Evolutionary conservation across 768 basidiomycete genomes (phyloP).

Genomic region (Mrakia gelida): DNA sequence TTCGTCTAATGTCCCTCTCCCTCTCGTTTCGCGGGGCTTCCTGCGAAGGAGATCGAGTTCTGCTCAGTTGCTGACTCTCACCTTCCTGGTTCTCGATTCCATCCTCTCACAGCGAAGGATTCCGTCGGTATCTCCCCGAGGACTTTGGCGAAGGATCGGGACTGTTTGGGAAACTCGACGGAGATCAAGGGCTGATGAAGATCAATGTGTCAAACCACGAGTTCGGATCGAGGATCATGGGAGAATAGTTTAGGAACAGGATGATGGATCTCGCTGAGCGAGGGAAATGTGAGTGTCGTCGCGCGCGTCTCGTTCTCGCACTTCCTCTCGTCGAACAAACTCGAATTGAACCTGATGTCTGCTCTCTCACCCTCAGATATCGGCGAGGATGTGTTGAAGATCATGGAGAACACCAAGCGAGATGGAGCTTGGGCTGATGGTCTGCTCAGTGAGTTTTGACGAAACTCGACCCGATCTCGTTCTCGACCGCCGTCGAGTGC

Average conservation of each 20-base stretch:
- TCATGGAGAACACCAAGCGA: neutral
- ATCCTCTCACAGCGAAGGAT: slow-evolving; percentile 4
- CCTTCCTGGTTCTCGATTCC: no score
- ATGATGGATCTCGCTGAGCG: slow-evolving; percentile 6
- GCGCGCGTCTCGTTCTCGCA: no score
- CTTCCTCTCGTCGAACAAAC: neutral
- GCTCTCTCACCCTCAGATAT: neutral
- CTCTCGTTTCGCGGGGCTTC: no score
- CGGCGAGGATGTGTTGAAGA: neutral
- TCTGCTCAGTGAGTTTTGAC: neutral
- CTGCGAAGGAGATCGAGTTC: no score
- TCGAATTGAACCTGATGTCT: no score
- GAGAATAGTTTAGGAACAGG: neutral
- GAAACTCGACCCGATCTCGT: no score
- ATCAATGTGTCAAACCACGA: slow-evolving; percentile 3
- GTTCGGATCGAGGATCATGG: neutral
- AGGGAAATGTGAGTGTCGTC: slow-evolving; percentile 1
- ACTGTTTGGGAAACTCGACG: neutral
- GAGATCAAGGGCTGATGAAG: neutral
- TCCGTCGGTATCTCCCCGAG: neutral
- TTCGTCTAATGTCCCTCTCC: no score
- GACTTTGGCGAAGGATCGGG: neutral
- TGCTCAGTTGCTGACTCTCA: no score
- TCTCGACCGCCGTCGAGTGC: no score
- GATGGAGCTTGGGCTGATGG: neutral